Base-by-base conservation (phyloP, 148 eudicot genomes). In the Selenicereus undatus region DNA sequence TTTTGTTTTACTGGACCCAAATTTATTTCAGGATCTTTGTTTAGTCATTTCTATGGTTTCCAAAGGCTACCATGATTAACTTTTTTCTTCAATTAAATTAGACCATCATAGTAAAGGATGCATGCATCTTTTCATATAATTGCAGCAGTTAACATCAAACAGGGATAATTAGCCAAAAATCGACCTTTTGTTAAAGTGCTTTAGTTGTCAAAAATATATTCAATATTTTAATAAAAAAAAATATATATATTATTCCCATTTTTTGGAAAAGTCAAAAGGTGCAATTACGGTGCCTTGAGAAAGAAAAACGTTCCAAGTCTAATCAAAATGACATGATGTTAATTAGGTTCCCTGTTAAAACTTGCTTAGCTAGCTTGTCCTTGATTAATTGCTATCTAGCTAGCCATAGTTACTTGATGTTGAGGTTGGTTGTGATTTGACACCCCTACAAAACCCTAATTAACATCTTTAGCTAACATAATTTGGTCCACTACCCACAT, bases 401-500 rank as follows among this genome's bases (percentile, higher is more conserved):
- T 39, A 73, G 7, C 75, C 64, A 71, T 8, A 54, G 20, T 16
- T 54, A 54, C 62, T 54, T 68, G 48, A 68, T 69, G 43, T 54
- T 75, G 62, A 74, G 48, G n/a, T 18, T 48, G 76, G 56, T 54
- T 1, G 42, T 75, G 80, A 83, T 71, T 42, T 52, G 80, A 76
- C 85, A 79, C 76, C 82, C 80, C 75, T 83, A 79, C n/a, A 56
- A 52, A 69, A 48, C 48, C 48, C 51, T 80, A 83, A 83, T 83
- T 79, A 83, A 71, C 35, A 58, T 80, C 73, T 83, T 70, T 79
- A 73, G 75, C 50, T 75, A 56, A 73, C 79, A 80, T 9, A 65
- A 68, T 82, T 71, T 70, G 82, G 82, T 79, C 85, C 85, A 83
- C 85, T 32, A 78, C 48, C 82, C 52, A 80, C 86, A 83, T 83